Base-by-base conservation (phyloP, 768 basidiomycete genomes). In the Mycena amicta region DNA sequence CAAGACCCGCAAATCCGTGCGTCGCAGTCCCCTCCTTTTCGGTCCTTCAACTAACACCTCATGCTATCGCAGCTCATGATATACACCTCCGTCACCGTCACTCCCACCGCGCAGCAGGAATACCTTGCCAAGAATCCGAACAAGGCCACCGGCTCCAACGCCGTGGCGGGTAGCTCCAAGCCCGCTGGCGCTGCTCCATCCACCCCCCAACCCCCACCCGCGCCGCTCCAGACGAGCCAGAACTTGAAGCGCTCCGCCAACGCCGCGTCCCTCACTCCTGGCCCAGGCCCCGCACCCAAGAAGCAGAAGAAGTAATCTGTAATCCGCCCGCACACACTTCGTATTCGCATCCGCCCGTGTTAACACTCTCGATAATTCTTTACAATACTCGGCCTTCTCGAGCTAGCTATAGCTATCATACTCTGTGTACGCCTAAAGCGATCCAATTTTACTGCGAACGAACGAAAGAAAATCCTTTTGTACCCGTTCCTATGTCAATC, bases 1-100 rank as follows among this genome's bases (percentile, higher is more conserved):
- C 56, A 71, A 71, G 55, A 61, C 57, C 31, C 67, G 71, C 45
- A 69, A 72, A 68, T 71, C 67, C 23, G 71, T 72, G 37, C 27
- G 65, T 52, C 1, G 16, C 6, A 26, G 5, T 3, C 16, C 39
- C 2, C 11, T 27, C 27, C 18, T 23, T 31, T 27, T 11, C 8
- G 3, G 12, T 8, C 13, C 18, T 5, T 18, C 22, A 20, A 26
- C 26, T 16, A 33, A 25, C 16, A 11, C 29, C 53, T 39, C 39
- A n/a, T n/a, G n/a, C 40, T 56, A 13, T 22, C 25, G n/a, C 45
- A 64, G 62, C 59, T 64, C 56, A 64, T 64, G 62, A 28, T 60
- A 11, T 64, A 52, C 43, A 64, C 50, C 31, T 64, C 59, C 22
- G 62, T 60, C 12, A 53, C 58, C 37, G 62, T 64, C 28, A 60